Percentiles rank a stretch among this genome's conserved stretches.
phyloP scores from a whole-genome alignment of 2,329 filamentous ascomycete species.

The Colletotrichum tropicicola region DNA sequence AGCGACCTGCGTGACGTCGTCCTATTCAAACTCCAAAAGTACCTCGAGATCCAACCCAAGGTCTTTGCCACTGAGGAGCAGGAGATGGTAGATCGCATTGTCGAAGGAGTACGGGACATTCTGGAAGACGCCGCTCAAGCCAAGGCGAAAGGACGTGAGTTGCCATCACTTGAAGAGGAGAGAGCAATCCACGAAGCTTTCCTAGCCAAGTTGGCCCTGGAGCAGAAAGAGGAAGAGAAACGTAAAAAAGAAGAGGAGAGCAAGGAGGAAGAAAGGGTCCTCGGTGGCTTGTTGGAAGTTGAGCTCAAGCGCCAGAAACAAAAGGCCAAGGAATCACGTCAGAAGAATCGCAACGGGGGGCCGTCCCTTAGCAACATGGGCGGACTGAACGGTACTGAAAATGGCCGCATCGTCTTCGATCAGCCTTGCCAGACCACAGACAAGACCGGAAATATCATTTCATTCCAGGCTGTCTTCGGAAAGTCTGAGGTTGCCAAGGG shows the following conservation, averaged over 20 bases:
- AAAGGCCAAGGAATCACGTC: constrained; percentile 70
- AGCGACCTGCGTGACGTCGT: constrained; percentile 75
- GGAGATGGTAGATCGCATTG: constrained; percentile 71
- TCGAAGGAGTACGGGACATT: constrained; percentile 76
- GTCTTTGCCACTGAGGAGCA: constrained; percentile 61
- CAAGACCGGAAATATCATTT: constrained; percentile 67
- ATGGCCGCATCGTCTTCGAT: constrained; percentile 68
- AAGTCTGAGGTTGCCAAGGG: constrained; percentile 73
- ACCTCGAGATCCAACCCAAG: constrained; percentile 66
- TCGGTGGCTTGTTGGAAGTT: constrained; percentile 77
- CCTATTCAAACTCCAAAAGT: constrained; percentile 73
- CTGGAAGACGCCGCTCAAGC: constrained; percentile 87
- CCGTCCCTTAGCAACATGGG: constrained; percentile 42
- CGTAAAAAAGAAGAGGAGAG: constrained; percentile 64
- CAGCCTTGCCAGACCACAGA: constrained; percentile 72
- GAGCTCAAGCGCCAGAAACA: constrained; percentile 75
- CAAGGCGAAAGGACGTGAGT: constrained; percentile 76
- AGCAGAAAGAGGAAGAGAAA: constrained; percentile 62
- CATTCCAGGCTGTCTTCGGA: constrained; percentile 76
- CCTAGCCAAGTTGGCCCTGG: constrained; percentile 67
- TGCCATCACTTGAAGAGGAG: constrained; percentile 91
- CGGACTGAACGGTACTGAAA: constrained; percentile 42
- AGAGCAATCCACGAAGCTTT: constrained; percentile 83
- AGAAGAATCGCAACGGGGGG: constrained; percentile 62
- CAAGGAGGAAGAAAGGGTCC: constrained; percentile 74